Evolutionary conservation across 2,329 filamentous ascomycete species (phyloP).

Genomic region (Orbilia quercus): DNA sequence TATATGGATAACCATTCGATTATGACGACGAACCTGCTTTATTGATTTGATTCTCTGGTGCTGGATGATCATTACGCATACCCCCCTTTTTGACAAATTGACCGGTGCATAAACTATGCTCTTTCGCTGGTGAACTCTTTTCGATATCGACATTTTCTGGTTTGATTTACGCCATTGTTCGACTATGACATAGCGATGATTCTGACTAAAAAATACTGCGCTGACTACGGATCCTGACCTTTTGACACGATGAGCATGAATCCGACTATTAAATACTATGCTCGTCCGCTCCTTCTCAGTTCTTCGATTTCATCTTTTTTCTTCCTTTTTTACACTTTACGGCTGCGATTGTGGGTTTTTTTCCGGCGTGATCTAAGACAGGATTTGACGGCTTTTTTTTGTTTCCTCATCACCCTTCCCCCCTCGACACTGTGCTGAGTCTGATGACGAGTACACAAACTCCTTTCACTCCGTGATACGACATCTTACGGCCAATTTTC

Average conservation of each 20-base stretch:
- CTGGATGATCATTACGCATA: conserved; percentile 50
- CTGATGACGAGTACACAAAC: conserved; percentile 15
- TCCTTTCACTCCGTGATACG: conserved; percentile 7
- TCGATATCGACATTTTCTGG: conserved; percentile 32
- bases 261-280: conserved; percentile 4
- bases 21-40: conserved; percentile 49
- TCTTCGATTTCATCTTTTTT: conserved; percentile 18
- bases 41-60: conserved; percentile 45
- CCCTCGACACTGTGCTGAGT: conserved; percentile 19
- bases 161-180: conserved; percentile 27
- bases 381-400: conserved; percentile 50
- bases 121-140: conserved; percentile 42
- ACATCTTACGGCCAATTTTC: background rate
- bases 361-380: conserved; percentile 53
- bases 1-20: conserved; percentile 31
- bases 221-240: conserved; percentile 8
- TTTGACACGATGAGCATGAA: conserved; percentile 25
- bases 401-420: conserved; percentile 1
- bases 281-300: conserved; percentile 1
- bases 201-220: conserved; percentile 8
- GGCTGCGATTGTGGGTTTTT: conserved; percentile 10
- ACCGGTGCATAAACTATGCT: conserved; percentile 48
- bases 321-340: conserved; percentile 21
- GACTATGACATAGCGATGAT: conserved; percentile 28
- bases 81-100: conserved; percentile 34